Conservation (phyloP, 495 filamentous ascomycete genomes). For the Hypoxylon fuscum region DNA sequence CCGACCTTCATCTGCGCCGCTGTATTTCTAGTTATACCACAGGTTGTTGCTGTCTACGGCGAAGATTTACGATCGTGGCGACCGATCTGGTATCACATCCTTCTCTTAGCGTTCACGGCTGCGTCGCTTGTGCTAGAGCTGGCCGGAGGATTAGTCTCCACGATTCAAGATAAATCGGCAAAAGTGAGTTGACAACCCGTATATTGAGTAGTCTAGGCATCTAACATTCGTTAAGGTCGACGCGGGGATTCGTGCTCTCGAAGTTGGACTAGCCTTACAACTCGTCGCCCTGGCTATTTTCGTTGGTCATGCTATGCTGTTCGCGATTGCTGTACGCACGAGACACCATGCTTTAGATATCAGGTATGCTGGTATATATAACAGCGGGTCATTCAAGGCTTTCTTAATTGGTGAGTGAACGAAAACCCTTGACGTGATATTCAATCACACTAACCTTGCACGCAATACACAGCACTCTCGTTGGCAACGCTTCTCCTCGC, state of each 20-base stretch:
- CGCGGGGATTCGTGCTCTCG: conserved; percentile 44
- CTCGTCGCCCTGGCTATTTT: conserved; percentile 46
- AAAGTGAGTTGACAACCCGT: conserved; percentile 21
- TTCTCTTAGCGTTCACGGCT: conserved; percentile 45
- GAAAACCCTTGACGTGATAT: background rate
- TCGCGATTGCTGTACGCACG: conserved; percentile 43
- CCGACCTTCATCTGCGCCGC: conserved; percentile 50
- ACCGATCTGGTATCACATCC: conserved; percentile 43
- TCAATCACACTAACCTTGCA: conserved; percentile 14
- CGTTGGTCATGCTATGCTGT: conserved; percentile 40
- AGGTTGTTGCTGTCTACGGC: conserved; percentile 52
- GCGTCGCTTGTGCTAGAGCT: conserved; percentile 49
- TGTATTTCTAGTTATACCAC: conserved; percentile 49
- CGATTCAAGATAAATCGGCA: conserved; percentile 12
- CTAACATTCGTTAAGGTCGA: conserved; percentile 43
- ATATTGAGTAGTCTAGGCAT: background rate
- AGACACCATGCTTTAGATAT: conserved; percentile 46
- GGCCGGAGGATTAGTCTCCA: conserved; percentile 41
- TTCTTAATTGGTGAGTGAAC: conserved; percentile 48
- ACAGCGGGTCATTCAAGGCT: conserved; percentile 44
- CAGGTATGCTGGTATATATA: conserved; percentile 44
- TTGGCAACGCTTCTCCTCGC: conserved; percentile 43
- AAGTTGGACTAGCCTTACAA: conserved; percentile 51
- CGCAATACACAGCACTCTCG: conserved; percentile 38
- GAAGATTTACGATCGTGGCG: conserved; percentile 42